Percentiles rank a stretch among this genome's conserved stretches.
phyloP scores from a whole-genome alignment of 345 rosid species.

The Boechera retrofracta region DNA sequence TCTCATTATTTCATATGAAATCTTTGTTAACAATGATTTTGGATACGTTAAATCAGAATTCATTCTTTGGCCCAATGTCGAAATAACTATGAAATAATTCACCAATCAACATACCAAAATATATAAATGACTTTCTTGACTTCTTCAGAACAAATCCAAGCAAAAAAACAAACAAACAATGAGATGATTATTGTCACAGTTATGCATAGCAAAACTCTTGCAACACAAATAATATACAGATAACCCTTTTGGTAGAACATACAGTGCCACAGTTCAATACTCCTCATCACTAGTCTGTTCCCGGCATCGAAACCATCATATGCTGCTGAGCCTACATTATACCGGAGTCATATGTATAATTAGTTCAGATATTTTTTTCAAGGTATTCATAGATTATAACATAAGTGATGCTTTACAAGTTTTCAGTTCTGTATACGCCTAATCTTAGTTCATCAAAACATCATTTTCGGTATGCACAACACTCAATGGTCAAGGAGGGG shows the following conservation, averaged over 20 bases:
- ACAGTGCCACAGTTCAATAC: slow-evolving; percentile 3
- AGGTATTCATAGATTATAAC: not conserved
- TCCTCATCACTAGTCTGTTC: slow-evolving; percentile 50
- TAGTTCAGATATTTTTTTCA: not conserved
- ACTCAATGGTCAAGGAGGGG: not conserved
- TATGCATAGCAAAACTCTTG: slow-evolving; percentile 27
- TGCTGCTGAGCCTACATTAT: slow-evolving; percentile 67
- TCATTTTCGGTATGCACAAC: not conserved
- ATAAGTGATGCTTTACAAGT: slow-evolving; percentile 2
- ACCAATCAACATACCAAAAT: slow-evolving; percentile 20
- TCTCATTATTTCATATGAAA: not conserved
- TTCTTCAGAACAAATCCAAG: slow-evolving; percentile 26
- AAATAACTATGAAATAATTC: not conserved
- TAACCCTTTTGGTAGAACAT: not conserved
- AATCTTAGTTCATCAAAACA: slow-evolving; percentile 14
- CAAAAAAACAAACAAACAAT: not conserved
- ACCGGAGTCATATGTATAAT: not conserved
- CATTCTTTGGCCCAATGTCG: not conserved
- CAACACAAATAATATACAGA: slow-evolving; percentile 41
- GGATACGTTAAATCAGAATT: not conserved
- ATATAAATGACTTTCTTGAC: slow-evolving; percentile 7
- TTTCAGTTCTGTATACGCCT: slow-evolving; percentile 4
- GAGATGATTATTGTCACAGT: slow-evolving; percentile 31
- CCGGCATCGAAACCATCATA: slow-evolving; percentile 71
- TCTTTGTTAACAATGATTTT: not conserved